Evolutionary conservation across 768 basidiomycete genomes (phyloP).

Genomic region (Piloderma croceum): DNA sequence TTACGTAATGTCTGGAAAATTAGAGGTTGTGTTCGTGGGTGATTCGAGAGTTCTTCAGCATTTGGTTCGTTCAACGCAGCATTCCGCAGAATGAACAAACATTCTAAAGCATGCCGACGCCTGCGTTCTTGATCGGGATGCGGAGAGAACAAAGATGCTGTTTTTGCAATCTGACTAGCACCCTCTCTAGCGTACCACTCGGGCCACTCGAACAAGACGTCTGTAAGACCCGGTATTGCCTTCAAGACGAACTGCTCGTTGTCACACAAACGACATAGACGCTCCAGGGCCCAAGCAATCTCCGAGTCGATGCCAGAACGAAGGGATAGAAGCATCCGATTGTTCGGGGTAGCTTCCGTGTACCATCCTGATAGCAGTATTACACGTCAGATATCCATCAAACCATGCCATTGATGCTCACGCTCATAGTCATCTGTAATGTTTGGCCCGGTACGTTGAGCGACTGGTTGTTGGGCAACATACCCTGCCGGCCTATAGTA

Average conservation of each 20-base stretch:
- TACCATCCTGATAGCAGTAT: constrained; percentile 61
- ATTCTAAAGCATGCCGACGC: constrained; percentile 77
- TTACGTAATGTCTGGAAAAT: constrained; percentile 60
- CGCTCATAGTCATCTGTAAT: constrained; percentile 75
- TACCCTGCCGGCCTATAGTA: background rate
- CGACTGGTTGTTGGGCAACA: background rate
- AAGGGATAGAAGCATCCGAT: constrained; percentile 88
- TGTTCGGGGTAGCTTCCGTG: constrained; percentile 71
- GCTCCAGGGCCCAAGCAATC: constrained; percentile 85
- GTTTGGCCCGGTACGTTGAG: constrained; percentile 28
- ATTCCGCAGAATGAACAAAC: constrained; percentile 83
- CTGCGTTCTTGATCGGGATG: constrained; percentile 45
- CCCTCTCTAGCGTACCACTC: constrained; percentile 72
- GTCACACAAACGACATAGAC: constrained; percentile 72
- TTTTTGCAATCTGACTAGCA: constrained; percentile 39
- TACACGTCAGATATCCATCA: constrained; percentile 6
- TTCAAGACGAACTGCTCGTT: constrained; percentile 74
- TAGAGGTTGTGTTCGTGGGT: constrained; percentile 59
- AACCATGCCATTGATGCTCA: constrained; percentile 29
- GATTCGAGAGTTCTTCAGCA: constrained; percentile 50
- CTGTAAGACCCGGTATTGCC: constrained; percentile 71
- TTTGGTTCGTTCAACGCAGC: constrained; percentile 67
- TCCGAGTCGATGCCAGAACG: constrained; percentile 79
- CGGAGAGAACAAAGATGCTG: constrained; percentile 49
- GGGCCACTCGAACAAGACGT: constrained; percentile 85